phyloP scores from a whole-genome alignment of 2,329 filamentous ascomycete genomes.

The Pyrenochaeta sp. region DNA sequence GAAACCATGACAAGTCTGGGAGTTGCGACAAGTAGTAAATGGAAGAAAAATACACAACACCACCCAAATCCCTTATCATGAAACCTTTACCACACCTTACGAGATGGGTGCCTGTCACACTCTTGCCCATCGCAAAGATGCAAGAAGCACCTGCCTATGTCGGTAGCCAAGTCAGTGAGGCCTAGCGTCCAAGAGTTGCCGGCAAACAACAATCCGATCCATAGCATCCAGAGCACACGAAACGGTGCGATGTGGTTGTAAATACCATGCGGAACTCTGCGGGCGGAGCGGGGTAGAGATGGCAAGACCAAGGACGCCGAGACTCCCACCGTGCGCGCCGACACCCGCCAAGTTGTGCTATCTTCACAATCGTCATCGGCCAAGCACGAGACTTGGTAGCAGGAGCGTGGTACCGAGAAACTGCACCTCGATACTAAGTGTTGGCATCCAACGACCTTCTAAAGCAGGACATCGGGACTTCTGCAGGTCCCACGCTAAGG shows the following conservation, averaged over 20 bases:
- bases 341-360: constrained; percentile 23
- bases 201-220: background rate
- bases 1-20: background rate
- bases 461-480: constrained; percentile 7
- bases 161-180: background rate
- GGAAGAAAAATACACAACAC: background rate
- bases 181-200: background rate
- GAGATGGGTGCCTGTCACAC: background rate
- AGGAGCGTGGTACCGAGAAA: constrained; percentile 9
- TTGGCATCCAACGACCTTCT: constrained; percentile 18
- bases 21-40: constrained; percentile 9
- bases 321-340: background rate
- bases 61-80: background rate
- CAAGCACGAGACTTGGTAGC: constrained; percentile 18
- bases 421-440: constrained; percentile 6
- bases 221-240: background rate
- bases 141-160: background rate
- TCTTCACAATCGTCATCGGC: constrained; percentile 18
- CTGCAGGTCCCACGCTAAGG: constrained; percentile 3
- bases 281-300: constrained; percentile 16
- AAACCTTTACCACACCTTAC: background rate
- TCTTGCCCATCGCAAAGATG: background rate
- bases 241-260: background rate
- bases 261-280: background rate
- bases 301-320: constrained; percentile 12